phyloP scores from a whole-genome alignment of 192 early-diverging fungal species.

The Linnemannia exigua region DNA sequence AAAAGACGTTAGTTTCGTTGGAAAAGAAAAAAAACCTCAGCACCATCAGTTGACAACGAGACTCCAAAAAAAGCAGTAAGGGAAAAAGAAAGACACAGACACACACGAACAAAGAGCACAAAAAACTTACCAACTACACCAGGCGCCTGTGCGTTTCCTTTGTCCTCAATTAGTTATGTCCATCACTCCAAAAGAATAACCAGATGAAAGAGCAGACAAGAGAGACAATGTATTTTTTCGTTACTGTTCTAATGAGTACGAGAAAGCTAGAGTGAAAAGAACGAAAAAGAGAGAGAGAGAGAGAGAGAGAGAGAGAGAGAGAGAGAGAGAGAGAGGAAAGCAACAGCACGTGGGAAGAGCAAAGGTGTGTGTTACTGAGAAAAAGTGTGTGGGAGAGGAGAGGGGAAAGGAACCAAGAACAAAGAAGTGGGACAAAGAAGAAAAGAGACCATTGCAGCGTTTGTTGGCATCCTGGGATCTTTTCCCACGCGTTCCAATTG shows the following conservation, averaged over 20 bases:
- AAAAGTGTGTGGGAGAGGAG: no score
- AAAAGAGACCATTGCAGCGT: no score
- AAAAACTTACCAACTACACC: neutral
- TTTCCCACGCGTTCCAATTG: no score
- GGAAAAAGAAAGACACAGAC: neutral
- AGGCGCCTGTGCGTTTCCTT: neutral
- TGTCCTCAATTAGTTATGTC: neutral
- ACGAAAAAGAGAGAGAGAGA: neutral
- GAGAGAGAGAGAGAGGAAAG: no score
- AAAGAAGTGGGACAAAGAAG: no score
- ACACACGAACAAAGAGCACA: neutral
- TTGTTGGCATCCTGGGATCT: no score
- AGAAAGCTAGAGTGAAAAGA: no score
- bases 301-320: neutral
- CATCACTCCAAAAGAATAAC: neutral
- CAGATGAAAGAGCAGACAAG: neutral
- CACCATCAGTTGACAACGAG: neutral
- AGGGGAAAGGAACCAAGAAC: no score
- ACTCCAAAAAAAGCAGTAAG: neutral
- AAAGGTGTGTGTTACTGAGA: no score
- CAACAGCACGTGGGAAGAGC: no score
- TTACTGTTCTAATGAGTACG: neutral
- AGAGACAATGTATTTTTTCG: neutral
- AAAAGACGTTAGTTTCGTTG: slow-evolving; percentile 1
- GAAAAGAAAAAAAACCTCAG: neutral